A percentile compares a stretch with the other conserved stretches of the same genome.
These are phyloP conservation scores for Maudiozyma saulgeensis DNA, from an alignment of 805 yeast genomes.

Conservation along the genomic window DNA sequence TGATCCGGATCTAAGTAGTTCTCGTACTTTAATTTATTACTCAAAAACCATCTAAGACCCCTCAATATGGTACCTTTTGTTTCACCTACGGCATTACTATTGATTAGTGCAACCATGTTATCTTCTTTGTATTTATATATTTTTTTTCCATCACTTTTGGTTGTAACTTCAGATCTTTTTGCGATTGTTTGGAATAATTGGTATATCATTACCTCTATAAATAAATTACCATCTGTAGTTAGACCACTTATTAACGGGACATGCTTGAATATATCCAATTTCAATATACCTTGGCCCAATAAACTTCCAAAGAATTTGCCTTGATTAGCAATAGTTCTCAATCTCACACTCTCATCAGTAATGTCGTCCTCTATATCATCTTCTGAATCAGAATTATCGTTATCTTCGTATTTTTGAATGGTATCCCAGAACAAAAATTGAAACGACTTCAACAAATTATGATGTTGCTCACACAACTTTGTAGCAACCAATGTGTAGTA, in stretches of 20 bases:
- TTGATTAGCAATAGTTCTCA: conserved; percentile 54
- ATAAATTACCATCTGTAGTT: conserved; percentile 49
- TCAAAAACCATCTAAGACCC: conserved; percentile 27
- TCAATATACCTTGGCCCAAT: conserved; percentile 62
- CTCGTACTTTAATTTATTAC: conserved; percentile 19
- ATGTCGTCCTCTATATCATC: conserved; percentile 26
- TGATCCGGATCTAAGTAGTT: conserved; percentile 13
- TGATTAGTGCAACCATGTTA: conserved; percentile 15
- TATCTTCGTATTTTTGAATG: conserved; percentile 59
- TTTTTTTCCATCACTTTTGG: conserved; percentile 26
- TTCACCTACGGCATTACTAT: conserved; percentile 18
- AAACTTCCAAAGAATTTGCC: conserved; percentile 77
- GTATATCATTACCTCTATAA: conserved; percentile 65
- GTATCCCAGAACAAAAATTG: conserved; percentile 89
- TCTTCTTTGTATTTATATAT: conserved; percentile 23
- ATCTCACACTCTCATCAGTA: conserved; percentile 45
- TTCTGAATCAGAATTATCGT: conserved; percentile 30
- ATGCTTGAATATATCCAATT: conserved; percentile 62
- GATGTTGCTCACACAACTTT: conserved; percentile 60
- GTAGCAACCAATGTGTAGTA: conserved; percentile 75
- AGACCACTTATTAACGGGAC: conserved; percentile 65
- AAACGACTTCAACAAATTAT: conserved; percentile 67
- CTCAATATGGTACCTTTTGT: conserved; percentile 22
- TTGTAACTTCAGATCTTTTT: conserved; percentile 46
- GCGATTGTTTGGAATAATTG: conserved; percentile 57